Evolutionary conservation across 768 basidiomycete species (phyloP), one percentile per base, ranked within the genome.

Genomic region (Xerocomellus amylosporus): DNA sequence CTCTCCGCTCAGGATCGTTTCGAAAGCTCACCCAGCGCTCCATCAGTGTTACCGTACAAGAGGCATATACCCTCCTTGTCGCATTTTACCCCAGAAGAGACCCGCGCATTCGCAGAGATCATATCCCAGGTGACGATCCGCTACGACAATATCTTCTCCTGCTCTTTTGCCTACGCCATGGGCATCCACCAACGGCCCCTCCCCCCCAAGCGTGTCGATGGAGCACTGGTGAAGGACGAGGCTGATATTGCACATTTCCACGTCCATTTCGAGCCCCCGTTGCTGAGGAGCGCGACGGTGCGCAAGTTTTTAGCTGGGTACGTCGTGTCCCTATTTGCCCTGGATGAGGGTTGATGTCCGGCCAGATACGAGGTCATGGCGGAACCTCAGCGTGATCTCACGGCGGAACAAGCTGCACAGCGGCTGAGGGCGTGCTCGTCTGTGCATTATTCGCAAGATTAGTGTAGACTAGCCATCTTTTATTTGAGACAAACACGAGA

Each of bases 141-240:
- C 48, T 91, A 89, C 60, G 90, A 89, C 63, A 90, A 88, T 63
- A 73, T 93, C 30, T 93, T 93, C 67, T 79, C 79, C 7, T 93
- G 90, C 67, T 88, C 91, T 0, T 97, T 96, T 71, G 87, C 91
- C 1, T 97, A 96, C 69, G 93, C 90, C 8, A 94, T 96, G 91
- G 94, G 94, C 34, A 81, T 96, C 44, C 94, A 96, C 65, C 94
- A 97, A 68, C 80, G 86, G 2, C 88, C 92, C 6, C 64, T 82
- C 3, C 82, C 86, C 9, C 69, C 72, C 7, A 54, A 58, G 20
- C 52, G 62, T 39, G 67, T 68, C 17, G 68, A 74, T 10, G 64
- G 59, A 13, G 41, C 17, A 12, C n/a, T 56, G 12, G 36, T 54
- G 26, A 72, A 74, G 12, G 77, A 81, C 37, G 74, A 75, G 9